These are phyloP conservation scores for Aquilaria agallochum DNA, from an alignment of 441 rosid species.

Conservation along the genomic window DNA sequence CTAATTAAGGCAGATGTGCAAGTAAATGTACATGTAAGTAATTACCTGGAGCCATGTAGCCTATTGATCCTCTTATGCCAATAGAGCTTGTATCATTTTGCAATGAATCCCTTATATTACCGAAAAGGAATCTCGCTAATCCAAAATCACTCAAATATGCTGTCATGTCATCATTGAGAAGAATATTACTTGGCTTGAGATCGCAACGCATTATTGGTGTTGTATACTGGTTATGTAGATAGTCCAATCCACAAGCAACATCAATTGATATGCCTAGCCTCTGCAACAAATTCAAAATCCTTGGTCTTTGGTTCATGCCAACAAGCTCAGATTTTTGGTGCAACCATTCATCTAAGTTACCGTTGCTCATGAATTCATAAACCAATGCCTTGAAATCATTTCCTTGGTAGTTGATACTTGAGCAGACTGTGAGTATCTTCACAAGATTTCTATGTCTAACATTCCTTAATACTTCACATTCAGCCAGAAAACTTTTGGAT, in stretches of 20 bases:
- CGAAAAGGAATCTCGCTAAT: slow-evolving; percentile 7
- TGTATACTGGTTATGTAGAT: slow-evolving; percentile 17
- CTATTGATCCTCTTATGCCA: slow-evolving; percentile 16
- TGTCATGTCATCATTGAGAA: too few species aligned
- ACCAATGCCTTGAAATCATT: too few species aligned
- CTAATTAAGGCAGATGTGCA: too few species aligned
- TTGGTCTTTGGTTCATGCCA: slow-evolving; percentile 3
- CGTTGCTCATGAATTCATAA: too few species aligned
- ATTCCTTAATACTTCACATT: slow-evolving; percentile 10
- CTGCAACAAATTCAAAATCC: slow-evolving; percentile 4
- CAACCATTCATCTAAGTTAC: too few species aligned
- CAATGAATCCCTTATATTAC: slow-evolving; percentile 4
- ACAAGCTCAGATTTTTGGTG: neutral
- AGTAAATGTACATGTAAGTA: too few species aligned
- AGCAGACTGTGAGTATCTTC: slow-evolving; percentile 8
- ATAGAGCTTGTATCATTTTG: neutral
- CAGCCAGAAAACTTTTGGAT: neutral
- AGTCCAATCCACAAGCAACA: slow-evolving; percentile 16
- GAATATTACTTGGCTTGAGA: neutral
- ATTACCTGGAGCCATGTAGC: slow-evolving; percentile 19
- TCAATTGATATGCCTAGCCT: slow-evolving; percentile 9
- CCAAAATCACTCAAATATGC: too few species aligned
- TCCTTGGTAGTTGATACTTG: too few species aligned
- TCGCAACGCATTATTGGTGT: slow-evolving; percentile 16
- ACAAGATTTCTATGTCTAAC: slow-evolving; percentile 9